A percentile compares a stretch with the other conserved stretches of the same genome.
Conservation (phyloP, 352 stramenopile genomes). For the Phytophthora hybrid region DNA sequence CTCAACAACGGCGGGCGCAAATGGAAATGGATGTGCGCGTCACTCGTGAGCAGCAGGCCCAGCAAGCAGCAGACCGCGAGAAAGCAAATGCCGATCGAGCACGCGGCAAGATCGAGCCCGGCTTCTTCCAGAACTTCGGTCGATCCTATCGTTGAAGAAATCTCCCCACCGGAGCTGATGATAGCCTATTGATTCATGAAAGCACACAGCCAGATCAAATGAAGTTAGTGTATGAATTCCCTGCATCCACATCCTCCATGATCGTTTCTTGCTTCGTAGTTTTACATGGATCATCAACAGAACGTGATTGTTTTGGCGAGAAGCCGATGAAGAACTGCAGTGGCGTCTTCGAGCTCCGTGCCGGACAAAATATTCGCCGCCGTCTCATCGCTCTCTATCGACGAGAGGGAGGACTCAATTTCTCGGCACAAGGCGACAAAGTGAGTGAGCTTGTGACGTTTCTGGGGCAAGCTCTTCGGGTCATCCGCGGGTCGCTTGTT, state of each 20-base stretch:
- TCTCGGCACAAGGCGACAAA: constrained; percentile 52
- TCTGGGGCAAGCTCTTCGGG: constrained; percentile 12
- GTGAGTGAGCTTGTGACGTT: constrained; percentile 39
- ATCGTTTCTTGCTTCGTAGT: neutral
- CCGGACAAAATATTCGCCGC: constrained; percentile 46
- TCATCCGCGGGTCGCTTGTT: constrained; percentile 34
- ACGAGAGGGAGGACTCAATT: constrained; percentile 52
- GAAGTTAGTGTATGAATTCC: neutral
- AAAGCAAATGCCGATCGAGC: constrained; percentile 57
- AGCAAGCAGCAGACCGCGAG: constrained; percentile 66
- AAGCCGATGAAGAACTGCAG: constrained; percentile 52
- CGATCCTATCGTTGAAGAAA: constrained; percentile 71
- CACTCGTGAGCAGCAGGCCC: constrained; percentile 54
- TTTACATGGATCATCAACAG: constrained; percentile 9
- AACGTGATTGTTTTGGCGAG: constrained; percentile 44
- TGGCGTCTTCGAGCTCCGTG: constrained; percentile 60
- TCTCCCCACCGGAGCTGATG: neutral
- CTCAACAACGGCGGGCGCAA: constrained; percentile 58
- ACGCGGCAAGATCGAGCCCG: constrained; percentile 70
- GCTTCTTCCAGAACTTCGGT: constrained; percentile 81
- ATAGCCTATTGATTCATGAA: constrained; percentile 19
- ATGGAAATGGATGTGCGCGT: constrained; percentile 64
- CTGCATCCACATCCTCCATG: neutral
- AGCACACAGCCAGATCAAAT: neutral
- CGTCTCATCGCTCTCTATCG: constrained; percentile 34